Base-by-base conservation (phyloP, 2,329 filamentous ascomycete genomes). In the Metarhizium robertsii region DNA sequence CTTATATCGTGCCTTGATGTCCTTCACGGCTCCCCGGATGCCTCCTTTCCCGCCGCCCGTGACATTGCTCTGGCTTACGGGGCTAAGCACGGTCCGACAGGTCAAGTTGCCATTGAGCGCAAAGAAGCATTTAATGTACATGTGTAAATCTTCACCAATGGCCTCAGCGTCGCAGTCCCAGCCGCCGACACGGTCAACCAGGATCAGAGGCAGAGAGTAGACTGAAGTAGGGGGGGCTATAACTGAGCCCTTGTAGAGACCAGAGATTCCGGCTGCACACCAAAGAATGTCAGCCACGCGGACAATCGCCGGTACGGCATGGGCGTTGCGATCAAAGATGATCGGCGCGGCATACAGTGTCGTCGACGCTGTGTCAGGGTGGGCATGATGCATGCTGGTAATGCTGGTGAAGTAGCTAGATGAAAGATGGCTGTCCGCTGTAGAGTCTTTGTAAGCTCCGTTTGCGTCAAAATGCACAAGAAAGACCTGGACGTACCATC, bases 81-180 rank as follows among this genome's bases (percentile, higher is more conserved):
- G 85, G 58, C 83, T 85, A 61, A 85, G 73, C 34, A 90, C 77
- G 3, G 85, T 81, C 51, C 79, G 77, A 50, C 80, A 79, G 13
- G 83, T 83, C 54, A 89, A 66, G 65, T 88, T 83, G 3, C 86
- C 86, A 58, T 86, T 86, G 18, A 88, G 77, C 1, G 85, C 83
- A 60, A 89, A 89, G 72, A 89, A 89, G 67, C 85, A 88, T 74
- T 89, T 89, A 59, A 89, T 76, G 65, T 87, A 87, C 86, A 89
- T 89, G 72, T 90, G 86, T 64, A 89, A 70, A 64, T 89, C 86
- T 69, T 90, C 86, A 47, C 86, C 86, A 61, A 90, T 89, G 20
- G 86, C 85, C 58, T 87, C 85, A 1, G 81, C 77, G 53, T 81
- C 84, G 54, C 81, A 80, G 65, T 89, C 86, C 86, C 86, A 90